A percentile compares a stretch with the other conserved stretches of the same genome.
phyloP scores from a whole-genome alignment of 441 rosid genomes.

The Populus tomentosa region DNA sequence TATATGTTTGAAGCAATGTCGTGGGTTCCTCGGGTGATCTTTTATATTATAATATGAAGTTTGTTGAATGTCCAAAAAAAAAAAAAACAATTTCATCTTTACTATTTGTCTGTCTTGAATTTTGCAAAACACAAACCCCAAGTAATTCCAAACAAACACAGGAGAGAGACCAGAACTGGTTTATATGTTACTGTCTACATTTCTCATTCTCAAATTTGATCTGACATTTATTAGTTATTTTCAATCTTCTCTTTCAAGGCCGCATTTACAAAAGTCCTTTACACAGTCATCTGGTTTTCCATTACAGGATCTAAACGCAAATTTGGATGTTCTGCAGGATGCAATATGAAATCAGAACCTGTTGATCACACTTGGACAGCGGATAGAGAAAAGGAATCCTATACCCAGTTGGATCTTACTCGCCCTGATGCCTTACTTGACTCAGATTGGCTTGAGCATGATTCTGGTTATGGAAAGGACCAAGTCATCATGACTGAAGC shows the following conservation, averaged over 20 bases:
- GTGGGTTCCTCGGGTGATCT: not conserved
- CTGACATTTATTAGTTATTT: not conserved
- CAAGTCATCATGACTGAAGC: constrained; percentile 54
- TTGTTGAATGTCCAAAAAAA: too few species aligned
- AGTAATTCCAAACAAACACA: not conserved
- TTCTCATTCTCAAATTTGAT: not conserved
- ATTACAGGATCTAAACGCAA: not conserved
- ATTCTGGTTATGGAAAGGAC: constrained; percentile 50
- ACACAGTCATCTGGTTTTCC: not conserved
- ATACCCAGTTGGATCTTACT: constrained; percentile 29
- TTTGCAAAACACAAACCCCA: not conserved
- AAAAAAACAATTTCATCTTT: too few species aligned
- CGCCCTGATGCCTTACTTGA: constrained; percentile 64
- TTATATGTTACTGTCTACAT: not conserved
- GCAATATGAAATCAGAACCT: constrained; percentile 49
- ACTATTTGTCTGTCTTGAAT: not conserved
- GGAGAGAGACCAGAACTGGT: not conserved
- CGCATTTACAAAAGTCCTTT: not conserved
- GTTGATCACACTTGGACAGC: constrained; percentile 44
- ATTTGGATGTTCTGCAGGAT: constrained; percentile 25
- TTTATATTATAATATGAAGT: not conserved
- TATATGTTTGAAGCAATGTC: constrained; percentile 4
- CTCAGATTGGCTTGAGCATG: constrained; percentile 73
- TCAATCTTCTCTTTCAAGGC: not conserved
- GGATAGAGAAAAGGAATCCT: constrained; percentile 39